Evolutionary conservation across 805 yeast species (phyloP).

Genomic region (Wickerhamiella sergipiensis): DNA sequence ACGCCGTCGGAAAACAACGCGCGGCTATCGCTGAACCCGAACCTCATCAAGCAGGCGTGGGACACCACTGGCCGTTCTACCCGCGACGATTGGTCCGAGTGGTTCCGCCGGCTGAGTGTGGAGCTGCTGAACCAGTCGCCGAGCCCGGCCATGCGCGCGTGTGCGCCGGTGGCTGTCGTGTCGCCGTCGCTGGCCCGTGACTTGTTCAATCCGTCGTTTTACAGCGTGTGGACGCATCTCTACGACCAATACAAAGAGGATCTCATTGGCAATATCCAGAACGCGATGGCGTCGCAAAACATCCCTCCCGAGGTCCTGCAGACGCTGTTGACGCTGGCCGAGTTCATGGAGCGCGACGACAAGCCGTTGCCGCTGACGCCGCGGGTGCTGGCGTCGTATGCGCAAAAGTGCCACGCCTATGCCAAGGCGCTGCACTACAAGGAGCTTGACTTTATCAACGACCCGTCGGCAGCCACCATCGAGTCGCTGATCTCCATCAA

Average conservation of each 20-base stretch:
- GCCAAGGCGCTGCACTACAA: conserved; percentile 95
- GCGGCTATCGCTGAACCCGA: conserved; percentile 59
- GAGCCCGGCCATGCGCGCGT: conserved; percentile 84
- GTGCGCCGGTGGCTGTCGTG: conserved; percentile 76
- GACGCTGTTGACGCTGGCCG: conserved; percentile 76
- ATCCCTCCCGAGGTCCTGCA: conserved; percentile 95
- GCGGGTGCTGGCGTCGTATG: conserved; percentile 81
- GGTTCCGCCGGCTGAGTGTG: conserved; percentile 79
- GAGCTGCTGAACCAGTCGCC: conserved; percentile 86
- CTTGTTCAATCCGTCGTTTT: conserved; percentile 85
- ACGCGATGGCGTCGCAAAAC: conserved; percentile 78
- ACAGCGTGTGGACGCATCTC: conserved; percentile 88
- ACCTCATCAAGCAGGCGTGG: conserved; percentile 69
- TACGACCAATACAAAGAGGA: conserved; percentile 84
- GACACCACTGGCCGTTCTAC: conserved; percentile 81
- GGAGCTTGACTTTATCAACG: conserved; percentile 87
- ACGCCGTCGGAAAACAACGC: conserved; percentile 53
- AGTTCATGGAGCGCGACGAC: conserved; percentile 95
- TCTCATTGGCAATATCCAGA: conserved; percentile 67
- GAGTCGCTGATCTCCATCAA: conserved; percentile 87
- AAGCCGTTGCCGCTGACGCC: conserved; percentile 84
- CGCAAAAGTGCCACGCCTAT: conserved; percentile 91
- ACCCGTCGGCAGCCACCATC: conserved; percentile 81
- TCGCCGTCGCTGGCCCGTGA: conserved; percentile 76
- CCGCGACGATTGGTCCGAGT: conserved; percentile 94